Evolutionary conservation across 2,329 filamentous ascomycete genomes (phyloP), one percentile per base, ranked within the genome.

Genomic region (Gnomoniopsis smithogilvyi): DNA sequence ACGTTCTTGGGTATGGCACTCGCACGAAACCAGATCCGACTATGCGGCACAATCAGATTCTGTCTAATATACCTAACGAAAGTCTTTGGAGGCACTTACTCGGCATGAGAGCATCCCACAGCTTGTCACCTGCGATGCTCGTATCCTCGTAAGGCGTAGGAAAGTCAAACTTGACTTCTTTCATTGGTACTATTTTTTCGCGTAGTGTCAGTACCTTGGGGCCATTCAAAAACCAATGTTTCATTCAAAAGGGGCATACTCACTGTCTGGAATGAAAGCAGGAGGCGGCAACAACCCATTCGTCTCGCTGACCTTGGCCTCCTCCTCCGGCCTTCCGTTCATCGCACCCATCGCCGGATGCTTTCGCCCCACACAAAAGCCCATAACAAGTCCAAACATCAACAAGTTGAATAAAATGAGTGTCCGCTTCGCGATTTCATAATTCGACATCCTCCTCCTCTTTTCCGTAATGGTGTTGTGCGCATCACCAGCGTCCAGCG

Each of bases 21-120:
- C 60, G 60, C 26, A 62, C 52, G 11, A 59, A 62, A 17, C 60
- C 60, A 30, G 52, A 59, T 33, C 60, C 60, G 21, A 59, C 60
- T 59, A 41, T 12, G 14, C 6, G n/a, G 30, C 3, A 15, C 3
- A 1, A 2, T 3, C n/a, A 6, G 33, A 48, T 45, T 24, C 46
- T 2, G 45, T 43, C 51, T 12, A 34, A 8, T 6, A 19, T 19
- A 45, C 41, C 14, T 19, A n/a, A n/a, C 4, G 14, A 48, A 15
- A 3, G n/a, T n/a, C 6, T 2, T 21, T 10, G 2, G 3, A 14
- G 21, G 12, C 6, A 11, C 60, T 62, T 14, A 62, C 60, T 30
- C 6, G 60, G 60, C 56, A 62, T 59, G 14, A 62, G 34, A 4
- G 38, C 41, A 15, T 62, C 17, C 60, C 60, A 62, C 3, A 62